Conservation (phyloP, 1,284 basidiomycete genomes). For the Mrakiaceae sp. region DNA sequence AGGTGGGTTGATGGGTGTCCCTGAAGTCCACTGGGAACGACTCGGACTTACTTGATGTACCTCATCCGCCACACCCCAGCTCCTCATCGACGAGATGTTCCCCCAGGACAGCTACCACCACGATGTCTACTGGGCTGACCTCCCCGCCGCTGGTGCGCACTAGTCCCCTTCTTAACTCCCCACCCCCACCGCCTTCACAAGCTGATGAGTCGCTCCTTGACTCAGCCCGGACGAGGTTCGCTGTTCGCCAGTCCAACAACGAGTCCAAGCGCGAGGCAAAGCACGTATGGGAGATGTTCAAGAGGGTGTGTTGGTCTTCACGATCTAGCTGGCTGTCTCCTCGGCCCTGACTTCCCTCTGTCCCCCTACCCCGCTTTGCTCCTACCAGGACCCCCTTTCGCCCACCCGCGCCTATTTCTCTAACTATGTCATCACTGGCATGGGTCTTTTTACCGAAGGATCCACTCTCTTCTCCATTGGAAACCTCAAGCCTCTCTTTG, state of each 20-base stretch:
- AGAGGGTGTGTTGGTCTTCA: constrained; percentile 26
- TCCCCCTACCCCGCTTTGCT: background rate
- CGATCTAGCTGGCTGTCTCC: background rate
- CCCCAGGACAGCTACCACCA: constrained; percentile 14
- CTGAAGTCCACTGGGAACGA: background rate
- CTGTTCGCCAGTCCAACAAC: constrained; percentile 36
- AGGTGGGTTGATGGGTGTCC: background rate
- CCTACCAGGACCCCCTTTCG: constrained; percentile 24
- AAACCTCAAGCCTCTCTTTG: constrained; percentile 40
- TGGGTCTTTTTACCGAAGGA: constrained; percentile 42
- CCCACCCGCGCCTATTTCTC: constrained; percentile 38
- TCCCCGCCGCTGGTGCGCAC: constrained; percentile 25
- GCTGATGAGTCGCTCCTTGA: background rate
- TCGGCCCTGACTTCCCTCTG: background rate
- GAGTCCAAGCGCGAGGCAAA: constrained; percentile 38
- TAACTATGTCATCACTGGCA: constrained; percentile 42
- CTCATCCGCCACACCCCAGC: background rate
- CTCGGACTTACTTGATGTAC: background rate
- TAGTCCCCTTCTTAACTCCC: background rate
- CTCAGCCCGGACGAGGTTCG: constrained; percentile 31
- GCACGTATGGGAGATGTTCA: constrained; percentile 40
- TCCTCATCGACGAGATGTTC: constrained; percentile 14
- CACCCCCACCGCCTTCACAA: background rate
- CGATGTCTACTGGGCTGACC: constrained; percentile 33
- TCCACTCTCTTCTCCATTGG: constrained; percentile 45